Evolutionary conservation across 164 flowering plant genomes (phyloP), one percentile per base, ranked within the genome.

Genomic region (Platanus orientalis): DNA sequence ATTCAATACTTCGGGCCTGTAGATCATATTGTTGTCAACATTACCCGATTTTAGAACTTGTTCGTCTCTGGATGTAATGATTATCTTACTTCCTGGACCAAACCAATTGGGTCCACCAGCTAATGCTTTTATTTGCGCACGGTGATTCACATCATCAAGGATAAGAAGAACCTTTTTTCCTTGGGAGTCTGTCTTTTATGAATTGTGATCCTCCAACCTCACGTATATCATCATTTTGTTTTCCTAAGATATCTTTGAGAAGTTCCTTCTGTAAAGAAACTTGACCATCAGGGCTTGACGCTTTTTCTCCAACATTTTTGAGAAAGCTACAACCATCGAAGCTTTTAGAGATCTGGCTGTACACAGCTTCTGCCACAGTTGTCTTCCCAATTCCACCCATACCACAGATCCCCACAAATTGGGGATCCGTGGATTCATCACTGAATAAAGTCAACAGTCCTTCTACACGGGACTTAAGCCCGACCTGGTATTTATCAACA

Each of bases 101-200:
- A n/a, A n/a, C n/a, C n/a, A n/a, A n/a, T n/a, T n/a, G n/a, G n/a
- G n/a, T 0, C 3, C 25, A 21, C 63, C 58, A 9, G 36, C 55
- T 25, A 73, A 29, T 6, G 64, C 55, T 44, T 64, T 34, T 4
- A 73, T 2, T 47, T 69, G 74, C 5, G 45, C 56, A 9, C 6
- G 1, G 0, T 42, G 34, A 58, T 69, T 60, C 4, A 76, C 70
- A 70, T 70, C 79, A 60, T 76, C 79, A 26, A 76, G 42, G n/a
- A n/a, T n/a, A n/a, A n/a, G n/a, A n/a, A n/a, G n/a, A n/a, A n/a
- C n/a, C n/a, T n/a, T n/a, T n/a, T 53, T 64, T 7, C 7, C 10
- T 3, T 23, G 19, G n/a, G n/a, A n/a, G 7, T 12, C 60, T 59
- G 0, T 61, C 24, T 27, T 36, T 54, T 13, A 54, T 60, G 19